phyloP scores from a whole-genome alignment of 768 basidiomycete genomes.

The Chalciporus sphaerocephalus region DNA sequence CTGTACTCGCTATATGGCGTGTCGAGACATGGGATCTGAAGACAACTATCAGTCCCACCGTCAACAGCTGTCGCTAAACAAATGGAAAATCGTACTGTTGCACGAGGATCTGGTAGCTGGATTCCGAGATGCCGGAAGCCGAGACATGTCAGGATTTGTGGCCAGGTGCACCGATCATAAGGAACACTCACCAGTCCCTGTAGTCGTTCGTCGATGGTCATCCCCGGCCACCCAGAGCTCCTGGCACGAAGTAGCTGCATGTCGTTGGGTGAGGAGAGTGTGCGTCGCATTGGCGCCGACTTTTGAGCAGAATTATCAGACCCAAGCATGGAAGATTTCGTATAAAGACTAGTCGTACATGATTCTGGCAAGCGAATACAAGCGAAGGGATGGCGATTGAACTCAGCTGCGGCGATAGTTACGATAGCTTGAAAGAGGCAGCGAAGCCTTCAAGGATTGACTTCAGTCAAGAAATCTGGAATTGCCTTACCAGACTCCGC shows the following conservation, averaged over 20 bases:
- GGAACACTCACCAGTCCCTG: conserved; percentile 7
- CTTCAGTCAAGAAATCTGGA: no score
- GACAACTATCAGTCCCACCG: not conserved
- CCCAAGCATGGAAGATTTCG: not conserved
- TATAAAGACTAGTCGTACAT: not conserved
- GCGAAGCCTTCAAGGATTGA: no score
- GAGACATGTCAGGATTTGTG: not conserved
- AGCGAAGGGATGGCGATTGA: no score
- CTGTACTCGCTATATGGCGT: conserved; percentile 16
- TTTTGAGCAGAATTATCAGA: not conserved
- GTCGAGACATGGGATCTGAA: conserved; percentile 14
- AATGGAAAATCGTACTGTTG: conserved; percentile 10
- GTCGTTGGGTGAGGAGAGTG: not conserved
- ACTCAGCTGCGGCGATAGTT: no score
- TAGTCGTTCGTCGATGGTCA: conserved; percentile 13
- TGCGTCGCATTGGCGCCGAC: not conserved
- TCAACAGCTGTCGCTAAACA: not conserved
- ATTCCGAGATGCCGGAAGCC: not conserved
- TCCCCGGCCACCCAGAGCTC: conserved; percentile 4
- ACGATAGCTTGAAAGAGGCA: no score
- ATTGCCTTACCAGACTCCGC: no score
- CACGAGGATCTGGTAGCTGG: conserved; percentile 15
- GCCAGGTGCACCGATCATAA: no score
- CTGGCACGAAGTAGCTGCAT: conserved; percentile 11
- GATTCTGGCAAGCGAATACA: not conserved